Percentiles rank a stretch among this genome's conserved stretches.
These are phyloP conservation scores for Rhodotorula mucilaginosa DNA, from an alignment of 1,284 basidiomycete genomes.

Conservation along the genomic window DNA sequence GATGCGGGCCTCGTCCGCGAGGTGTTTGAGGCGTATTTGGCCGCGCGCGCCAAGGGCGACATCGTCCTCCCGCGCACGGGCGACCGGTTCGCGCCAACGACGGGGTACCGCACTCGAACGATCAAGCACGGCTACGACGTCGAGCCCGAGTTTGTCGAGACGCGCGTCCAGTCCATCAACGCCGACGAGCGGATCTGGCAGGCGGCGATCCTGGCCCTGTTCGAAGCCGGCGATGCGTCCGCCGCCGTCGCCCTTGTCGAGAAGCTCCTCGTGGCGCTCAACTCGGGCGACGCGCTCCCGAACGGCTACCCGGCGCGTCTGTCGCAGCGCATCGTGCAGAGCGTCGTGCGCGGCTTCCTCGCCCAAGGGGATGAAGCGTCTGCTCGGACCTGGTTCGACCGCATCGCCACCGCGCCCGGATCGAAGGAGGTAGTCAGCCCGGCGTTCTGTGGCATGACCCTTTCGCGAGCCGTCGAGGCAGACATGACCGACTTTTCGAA, in stretches of 20 bases:
- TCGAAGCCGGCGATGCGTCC: slow-evolving; percentile 63
- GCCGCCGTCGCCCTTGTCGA: slow-evolving; percentile 69
- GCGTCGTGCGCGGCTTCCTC: slow-evolving; percentile 65
- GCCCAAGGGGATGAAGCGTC: slow-evolving; percentile 61
- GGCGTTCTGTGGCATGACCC: slow-evolving; percentile 36
- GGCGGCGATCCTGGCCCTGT: slow-evolving; percentile 71
- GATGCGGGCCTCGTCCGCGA: slow-evolving; percentile 63
- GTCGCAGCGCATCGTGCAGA: slow-evolving; percentile 58
- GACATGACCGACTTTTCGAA: slow-evolving; percentile 39
- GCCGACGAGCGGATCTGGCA: slow-evolving; percentile 59
- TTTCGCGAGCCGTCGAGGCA: slow-evolving; percentile 50
- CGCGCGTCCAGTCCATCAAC: slow-evolving; percentile 44
- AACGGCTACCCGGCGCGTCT: slow-evolving; percentile 60
- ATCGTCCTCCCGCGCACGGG: neutral
- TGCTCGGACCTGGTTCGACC: slow-evolving; percentile 69
- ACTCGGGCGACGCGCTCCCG: slow-evolving; percentile 40
- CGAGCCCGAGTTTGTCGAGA: slow-evolving; percentile 43
- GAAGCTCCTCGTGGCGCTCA: slow-evolving; percentile 63
- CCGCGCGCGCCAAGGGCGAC: slow-evolving; percentile 48
- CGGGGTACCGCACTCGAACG: slow-evolving; percentile 4
- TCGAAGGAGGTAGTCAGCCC: neutral
- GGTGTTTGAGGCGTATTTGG: slow-evolving; percentile 65
- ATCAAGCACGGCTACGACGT: slow-evolving; percentile 22
- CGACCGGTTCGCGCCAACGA: slow-evolving; percentile 1
- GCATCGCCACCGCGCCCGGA: slow-evolving; percentile 43